phyloP scores from a whole-genome alignment of 2,329 filamentous ascomycete species.

The Cytospora piceae region DNA sequence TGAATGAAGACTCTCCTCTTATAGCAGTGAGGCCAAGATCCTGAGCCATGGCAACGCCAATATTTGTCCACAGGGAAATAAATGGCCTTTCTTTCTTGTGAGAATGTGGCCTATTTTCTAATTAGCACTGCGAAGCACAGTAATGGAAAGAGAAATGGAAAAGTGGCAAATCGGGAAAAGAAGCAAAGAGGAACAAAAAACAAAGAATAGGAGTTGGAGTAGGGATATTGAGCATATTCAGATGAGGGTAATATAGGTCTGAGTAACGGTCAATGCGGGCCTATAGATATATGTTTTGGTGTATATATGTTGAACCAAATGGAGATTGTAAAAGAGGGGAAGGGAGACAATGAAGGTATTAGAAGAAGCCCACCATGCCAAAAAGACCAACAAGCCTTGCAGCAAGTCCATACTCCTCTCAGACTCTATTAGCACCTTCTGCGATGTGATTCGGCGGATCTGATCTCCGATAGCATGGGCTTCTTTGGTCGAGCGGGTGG shows the following conservation, averaged over 20 bases:
- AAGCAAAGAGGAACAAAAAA: too few relatives aligned
- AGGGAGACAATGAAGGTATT: not conserved
- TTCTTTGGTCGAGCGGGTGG: slow-evolving; percentile 46
- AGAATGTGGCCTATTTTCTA: slow-evolving; percentile 42
- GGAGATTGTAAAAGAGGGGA: not conserved
- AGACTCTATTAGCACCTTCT: slow-evolving; percentile 51
- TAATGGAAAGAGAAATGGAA: not conserved
- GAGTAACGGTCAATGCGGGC: too few relatives aligned
- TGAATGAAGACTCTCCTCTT: slow-evolving; percentile 39
- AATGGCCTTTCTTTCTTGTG: slow-evolving; percentile 48
- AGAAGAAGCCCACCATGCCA: slow-evolving; percentile 46
- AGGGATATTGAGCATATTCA: not conserved
- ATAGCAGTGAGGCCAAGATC: slow-evolving; percentile 51
- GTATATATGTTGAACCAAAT: not conserved
- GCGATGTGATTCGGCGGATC: slow-evolving; percentile 49
- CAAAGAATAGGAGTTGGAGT: not conserved
- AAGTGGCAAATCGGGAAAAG: not conserved
- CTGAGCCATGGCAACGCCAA: slow-evolving; percentile 48
- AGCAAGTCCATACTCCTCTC: slow-evolving; percentile 57
- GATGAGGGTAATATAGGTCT: too few relatives aligned
- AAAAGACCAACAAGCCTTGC: slow-evolving; percentile 50
- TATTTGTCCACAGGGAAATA: slow-evolving; percentile 47
- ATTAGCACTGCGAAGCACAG: slow-evolving; percentile 4
- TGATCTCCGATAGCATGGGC: slow-evolving; percentile 46
- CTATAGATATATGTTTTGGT: too few relatives aligned